These are phyloP conservation scores for Boletales sp. DNA, from an alignment of 768 basidiomycete genomes.

Conservation along the genomic window DNA sequence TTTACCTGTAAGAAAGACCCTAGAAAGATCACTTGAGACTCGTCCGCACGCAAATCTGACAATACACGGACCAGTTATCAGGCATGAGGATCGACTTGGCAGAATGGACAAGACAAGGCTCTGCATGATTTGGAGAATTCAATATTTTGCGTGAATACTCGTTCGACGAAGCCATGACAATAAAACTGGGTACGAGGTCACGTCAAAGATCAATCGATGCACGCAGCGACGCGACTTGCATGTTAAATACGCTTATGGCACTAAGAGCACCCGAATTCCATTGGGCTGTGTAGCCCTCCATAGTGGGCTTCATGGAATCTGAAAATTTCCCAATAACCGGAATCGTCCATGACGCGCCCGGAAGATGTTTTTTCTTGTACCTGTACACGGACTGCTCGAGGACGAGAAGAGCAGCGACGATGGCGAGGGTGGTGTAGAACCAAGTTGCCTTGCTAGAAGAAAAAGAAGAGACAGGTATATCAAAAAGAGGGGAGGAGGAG, in stretches of 20 bases:
- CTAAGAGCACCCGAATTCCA: slow-evolving; percentile 90
- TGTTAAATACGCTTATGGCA: slow-evolving; percentile 95
- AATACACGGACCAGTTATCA: slow-evolving; percentile 75
- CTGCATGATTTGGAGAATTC: slow-evolving; percentile 89
- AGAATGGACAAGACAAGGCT: slow-evolving; percentile 91
- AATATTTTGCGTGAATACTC: slow-evolving; percentile 92
- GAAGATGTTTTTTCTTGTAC: slow-evolving; percentile 83
- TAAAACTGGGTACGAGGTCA: slow-evolving; percentile 65
- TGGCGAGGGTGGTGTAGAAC: slow-evolving; percentile 65
- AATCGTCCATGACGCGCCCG: slow-evolving; percentile 89
- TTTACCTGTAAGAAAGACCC: slow-evolving; percentile 98
- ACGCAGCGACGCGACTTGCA: slow-evolving; percentile 48
- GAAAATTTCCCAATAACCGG: slow-evolving; percentile 97
- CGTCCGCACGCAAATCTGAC: neutral
- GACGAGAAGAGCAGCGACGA: slow-evolving; percentile 71
- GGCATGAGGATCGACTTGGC: slow-evolving; percentile 82
- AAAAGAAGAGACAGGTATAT: slow-evolving; percentile 48
- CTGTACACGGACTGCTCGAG: slow-evolving; percentile 90
- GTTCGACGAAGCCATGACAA: slow-evolving; percentile 96
- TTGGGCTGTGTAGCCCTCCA: slow-evolving; percentile 89
- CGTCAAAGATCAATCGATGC: slow-evolving; percentile 3
- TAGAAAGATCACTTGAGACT: slow-evolving; percentile 25
- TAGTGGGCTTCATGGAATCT: slow-evolving; percentile 85
- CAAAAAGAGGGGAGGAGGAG: slow-evolving; percentile 36
- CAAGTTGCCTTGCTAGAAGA: slow-evolving; percentile 35